phyloP scores from a whole-genome alignment of 1,284 basidiomycete genomes.

The Cerioporus squamosus region DNA sequence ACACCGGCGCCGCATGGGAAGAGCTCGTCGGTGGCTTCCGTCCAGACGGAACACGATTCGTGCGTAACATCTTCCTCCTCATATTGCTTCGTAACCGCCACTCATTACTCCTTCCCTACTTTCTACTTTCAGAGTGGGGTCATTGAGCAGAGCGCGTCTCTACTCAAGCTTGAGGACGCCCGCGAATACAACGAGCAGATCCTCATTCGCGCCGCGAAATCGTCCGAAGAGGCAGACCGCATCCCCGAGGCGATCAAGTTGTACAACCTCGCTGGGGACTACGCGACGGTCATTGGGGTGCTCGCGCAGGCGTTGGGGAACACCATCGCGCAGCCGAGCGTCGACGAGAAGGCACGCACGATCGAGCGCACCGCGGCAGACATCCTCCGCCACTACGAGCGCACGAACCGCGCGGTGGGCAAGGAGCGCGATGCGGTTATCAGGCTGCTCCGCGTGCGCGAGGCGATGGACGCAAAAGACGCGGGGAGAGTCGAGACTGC shows the following conservation, averaged over 20 bases:
- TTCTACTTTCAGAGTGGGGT: conserved; percentile 66
- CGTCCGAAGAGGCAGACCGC: conserved; percentile 78
- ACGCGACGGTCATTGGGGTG: conserved; percentile 86
- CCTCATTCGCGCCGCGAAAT: conserved; percentile 79
- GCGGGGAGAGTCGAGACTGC: conserved; percentile 77
- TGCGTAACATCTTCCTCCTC: conserved; percentile 48
- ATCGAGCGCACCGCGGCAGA: conserved; percentile 83
- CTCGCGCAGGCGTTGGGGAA: conserved; percentile 92
- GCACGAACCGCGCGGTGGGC: conserved; percentile 75
- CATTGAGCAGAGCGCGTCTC: conserved; percentile 81
- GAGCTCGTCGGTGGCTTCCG: conserved; percentile 91
- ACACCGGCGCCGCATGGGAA: conserved; percentile 85
- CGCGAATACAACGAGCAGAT: conserved; percentile 84
- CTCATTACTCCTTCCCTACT: neutral
- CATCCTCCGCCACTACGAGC: conserved; percentile 88
- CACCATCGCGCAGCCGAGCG: conserved; percentile 71
- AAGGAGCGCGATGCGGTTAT: conserved; percentile 82
- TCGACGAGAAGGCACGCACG: conserved; percentile 67
- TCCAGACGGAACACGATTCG: conserved; percentile 87
- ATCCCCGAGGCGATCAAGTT: conserved; percentile 93
- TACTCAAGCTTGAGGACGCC: conserved; percentile 77
- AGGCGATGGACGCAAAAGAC: conserved; percentile 81
- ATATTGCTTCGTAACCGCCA: neutral
- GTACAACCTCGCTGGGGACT: conserved; percentile 94
- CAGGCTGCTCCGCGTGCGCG: conserved; percentile 80